phyloP scores from a whole-genome alignment of 306 rosid genomes.

The Inga laurina region DNA sequence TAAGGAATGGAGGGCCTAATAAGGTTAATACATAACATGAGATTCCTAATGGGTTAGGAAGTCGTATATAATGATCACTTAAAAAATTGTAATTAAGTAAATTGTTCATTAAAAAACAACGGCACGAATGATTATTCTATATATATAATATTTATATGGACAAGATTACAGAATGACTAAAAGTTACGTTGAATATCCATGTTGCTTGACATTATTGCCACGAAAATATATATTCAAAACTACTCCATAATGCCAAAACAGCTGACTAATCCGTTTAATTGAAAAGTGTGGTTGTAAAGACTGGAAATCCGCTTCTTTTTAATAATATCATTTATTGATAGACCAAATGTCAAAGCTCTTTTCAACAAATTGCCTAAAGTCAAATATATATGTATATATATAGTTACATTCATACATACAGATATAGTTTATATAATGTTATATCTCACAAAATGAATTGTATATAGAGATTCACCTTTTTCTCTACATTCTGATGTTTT shows the following conservation, averaged over 20 bases:
- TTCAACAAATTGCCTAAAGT: slow-evolving; percentile 7
- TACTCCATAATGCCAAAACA: not conserved
- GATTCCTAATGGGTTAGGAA: not conserved
- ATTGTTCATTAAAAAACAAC: not conserved
- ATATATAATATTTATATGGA: not conserved
- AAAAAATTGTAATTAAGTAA: not conserved
- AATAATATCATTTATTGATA: not conserved
- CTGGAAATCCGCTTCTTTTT: not conserved
- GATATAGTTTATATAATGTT: too few relatives aligned
- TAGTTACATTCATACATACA: too few relatives aligned
- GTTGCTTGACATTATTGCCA: not conserved
- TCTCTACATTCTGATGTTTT: not conserved
- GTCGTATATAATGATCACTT: not conserved
- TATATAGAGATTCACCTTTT: not conserved
- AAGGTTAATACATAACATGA: not conserved
- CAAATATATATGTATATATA: not conserved
- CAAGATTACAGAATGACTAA: not conserved
- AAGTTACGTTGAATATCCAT: slow-evolving; percentile 15
- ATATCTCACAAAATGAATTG: not conserved
- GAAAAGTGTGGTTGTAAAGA: slow-evolving; percentile 13
- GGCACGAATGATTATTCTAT: not conserved
- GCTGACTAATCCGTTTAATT: not conserved
- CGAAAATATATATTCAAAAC: not conserved
- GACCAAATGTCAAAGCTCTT: slow-evolving; percentile 15
- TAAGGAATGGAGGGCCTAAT: too few relatives aligned